These are phyloP conservation scores for Candolleomyces eurysporus DNA, from an alignment of 768 basidiomycete species.

Conservation along the genomic window DNA sequence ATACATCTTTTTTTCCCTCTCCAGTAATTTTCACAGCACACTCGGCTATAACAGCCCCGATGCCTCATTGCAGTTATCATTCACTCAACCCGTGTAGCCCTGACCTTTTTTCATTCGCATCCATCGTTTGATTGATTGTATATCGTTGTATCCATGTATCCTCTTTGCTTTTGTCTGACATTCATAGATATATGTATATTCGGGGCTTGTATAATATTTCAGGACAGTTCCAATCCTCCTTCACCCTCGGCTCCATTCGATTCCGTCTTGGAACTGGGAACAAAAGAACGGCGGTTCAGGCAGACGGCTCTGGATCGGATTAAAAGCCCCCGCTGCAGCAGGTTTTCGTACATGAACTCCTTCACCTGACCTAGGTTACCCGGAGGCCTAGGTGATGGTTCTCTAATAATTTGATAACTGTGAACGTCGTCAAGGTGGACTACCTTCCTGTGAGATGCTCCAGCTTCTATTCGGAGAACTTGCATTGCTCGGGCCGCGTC, in stretches of 20 bases:
- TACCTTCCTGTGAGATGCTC: no score
- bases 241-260: neutral
- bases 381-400: no score
- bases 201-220: neutral
- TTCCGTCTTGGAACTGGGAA: neutral
- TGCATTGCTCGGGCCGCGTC: no score
- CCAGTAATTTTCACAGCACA: neutral
- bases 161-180: neutral
- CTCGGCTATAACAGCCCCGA: neutral
- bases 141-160: neutral
- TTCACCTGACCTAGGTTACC: no score
- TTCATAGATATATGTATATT: neutral
- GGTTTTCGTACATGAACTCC: no score
- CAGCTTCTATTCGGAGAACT: no score
- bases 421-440: no score
- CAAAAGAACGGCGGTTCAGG: neutral
- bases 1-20: neutral
- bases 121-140: neutral
- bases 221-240: neutral
- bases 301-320: neutral
- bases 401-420: no score
- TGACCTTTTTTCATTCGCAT: neutral
- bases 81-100: neutral
- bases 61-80: neutral
- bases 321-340: no score